These are phyloP conservation scores for Fusarium verticillioides DNA, from an alignment of 2,329 filamentous ascomycete genomes.

Conservation along the genomic window DNA sequence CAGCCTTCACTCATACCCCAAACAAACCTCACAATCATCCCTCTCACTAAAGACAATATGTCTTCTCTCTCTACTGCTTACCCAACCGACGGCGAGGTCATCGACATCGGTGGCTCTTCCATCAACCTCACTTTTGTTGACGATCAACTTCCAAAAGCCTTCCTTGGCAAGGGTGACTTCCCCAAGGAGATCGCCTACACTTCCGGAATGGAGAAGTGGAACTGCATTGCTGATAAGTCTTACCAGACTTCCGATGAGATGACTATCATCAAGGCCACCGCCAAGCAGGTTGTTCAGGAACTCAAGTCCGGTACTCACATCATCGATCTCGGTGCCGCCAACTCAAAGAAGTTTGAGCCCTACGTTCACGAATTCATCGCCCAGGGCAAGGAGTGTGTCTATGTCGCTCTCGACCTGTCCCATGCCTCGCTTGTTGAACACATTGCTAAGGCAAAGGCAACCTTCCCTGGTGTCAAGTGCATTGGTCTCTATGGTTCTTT, in stretches of 20 bases:
- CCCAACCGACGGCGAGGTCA: neutral
- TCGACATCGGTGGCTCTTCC: conserved; percentile 38
- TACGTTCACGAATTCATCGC: conserved; percentile 33
- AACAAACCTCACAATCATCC: neutral
- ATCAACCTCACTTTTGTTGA: conserved; percentile 20
- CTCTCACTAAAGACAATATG: neutral
- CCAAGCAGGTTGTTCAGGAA: conserved; percentile 19
- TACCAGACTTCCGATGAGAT: conserved; percentile 40
- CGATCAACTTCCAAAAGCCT: conserved; percentile 32
- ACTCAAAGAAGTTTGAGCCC: conserved; percentile 38
- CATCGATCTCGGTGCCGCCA: conserved; percentile 38
- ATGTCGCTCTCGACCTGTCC: conserved; percentile 36
- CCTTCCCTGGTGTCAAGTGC: conserved; percentile 26
- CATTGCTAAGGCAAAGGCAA: conserved; percentile 23
- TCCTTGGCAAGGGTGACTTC: conserved; percentile 32
- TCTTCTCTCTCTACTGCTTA: neutral
- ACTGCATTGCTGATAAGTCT: conserved; percentile 13
- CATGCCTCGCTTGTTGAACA: conserved; percentile 25
- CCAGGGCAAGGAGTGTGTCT: conserved; percentile 36
- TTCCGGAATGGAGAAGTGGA: conserved; percentile 35
- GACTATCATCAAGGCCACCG: conserved; percentile 35
- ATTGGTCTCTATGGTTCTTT: conserved; percentile 40
- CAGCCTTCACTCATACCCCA: neutral
- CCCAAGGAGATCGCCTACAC: conserved; percentile 45
- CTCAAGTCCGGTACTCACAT: conserved; percentile 31